A percentile compares a stretch with the other conserved stretches of the same genome.
These are phyloP conservation scores for Acacia crassicarpa DNA, from an alignment of 306 rosid species.

Conservation along the genomic window DNA sequence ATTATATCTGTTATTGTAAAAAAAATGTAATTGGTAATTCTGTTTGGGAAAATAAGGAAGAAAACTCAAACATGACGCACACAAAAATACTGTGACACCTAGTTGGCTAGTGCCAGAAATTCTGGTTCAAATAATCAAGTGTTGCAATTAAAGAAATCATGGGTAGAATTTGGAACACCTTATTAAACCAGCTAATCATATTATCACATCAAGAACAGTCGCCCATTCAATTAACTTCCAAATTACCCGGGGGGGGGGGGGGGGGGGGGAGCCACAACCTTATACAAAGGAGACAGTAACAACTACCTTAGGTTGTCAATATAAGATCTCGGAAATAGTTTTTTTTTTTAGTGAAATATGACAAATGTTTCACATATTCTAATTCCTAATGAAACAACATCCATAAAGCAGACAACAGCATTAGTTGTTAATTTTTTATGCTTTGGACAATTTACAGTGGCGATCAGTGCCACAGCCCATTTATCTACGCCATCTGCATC, in stretches of 20 bases:
- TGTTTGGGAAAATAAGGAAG: slow-evolving; percentile 3
- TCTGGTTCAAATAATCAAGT: slow-evolving; percentile 9
- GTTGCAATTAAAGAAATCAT: neutral
- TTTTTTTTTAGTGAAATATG: neutral
- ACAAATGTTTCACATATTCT: neutral
- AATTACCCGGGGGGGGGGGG: no score
- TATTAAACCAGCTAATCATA: slow-evolving; percentile 5
- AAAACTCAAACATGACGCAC: neutral
- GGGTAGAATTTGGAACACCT: neutral
- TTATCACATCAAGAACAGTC: neutral
- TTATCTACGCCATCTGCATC: slow-evolving; percentile 20
- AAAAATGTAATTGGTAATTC: slow-evolving; percentile 18
- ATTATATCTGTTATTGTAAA: slow-evolving; percentile 60
- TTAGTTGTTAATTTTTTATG: neutral
- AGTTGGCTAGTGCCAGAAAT: neutral
- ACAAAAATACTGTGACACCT: neutral
- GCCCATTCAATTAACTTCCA: neutral
- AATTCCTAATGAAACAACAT: neutral
- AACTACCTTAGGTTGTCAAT: neutral
- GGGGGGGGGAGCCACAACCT: neutral
- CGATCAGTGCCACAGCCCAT: neutral
- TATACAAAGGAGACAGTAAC: slow-evolving; percentile 7
- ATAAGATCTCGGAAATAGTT: neutral
- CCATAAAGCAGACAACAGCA: slow-evolving; percentile 1
- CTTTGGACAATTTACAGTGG: neutral